Percentiles rank a stretch among this genome's conserved stretches.
Conservation (phyloP, 768 basidiomycete species). For the Boletus barrowsii region DNA sequence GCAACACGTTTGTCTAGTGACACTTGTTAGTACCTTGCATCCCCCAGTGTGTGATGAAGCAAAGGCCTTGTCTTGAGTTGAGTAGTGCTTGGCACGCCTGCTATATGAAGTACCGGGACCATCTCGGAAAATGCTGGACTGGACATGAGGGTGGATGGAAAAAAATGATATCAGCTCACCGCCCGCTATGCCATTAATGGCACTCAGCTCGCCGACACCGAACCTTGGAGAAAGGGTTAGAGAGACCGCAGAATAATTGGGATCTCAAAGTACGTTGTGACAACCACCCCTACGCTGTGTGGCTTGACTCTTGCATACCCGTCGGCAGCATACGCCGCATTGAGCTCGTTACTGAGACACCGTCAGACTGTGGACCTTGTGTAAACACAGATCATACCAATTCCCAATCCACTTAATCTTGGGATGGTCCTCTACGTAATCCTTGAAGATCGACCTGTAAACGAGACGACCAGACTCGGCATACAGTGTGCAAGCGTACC, state of each 20-base stretch:
- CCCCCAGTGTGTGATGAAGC: conserved; percentile 87
- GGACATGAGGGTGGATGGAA: not conserved
- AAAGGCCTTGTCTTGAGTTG: conserved; percentile 72
- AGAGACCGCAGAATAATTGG: not conserved
- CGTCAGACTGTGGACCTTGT: not conserved
- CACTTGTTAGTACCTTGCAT: conserved; percentile 51
- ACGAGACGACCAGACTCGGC: not conserved
- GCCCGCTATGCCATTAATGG: conserved; percentile 81
- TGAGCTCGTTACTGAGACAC: conserved; percentile 67
- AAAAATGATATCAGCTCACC: conserved; percentile 34
- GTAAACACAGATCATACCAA: conserved; percentile 44
- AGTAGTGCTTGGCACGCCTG: conserved; percentile 72
- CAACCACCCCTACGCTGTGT: conserved; percentile 62
- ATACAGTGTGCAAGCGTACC: conserved; percentile 13
- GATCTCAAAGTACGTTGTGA: conserved; percentile 61
- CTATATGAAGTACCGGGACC: conserved; percentile 87
- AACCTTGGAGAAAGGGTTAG: conserved; percentile 46
- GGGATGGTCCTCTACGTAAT: conserved; percentile 78
- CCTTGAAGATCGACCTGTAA: conserved; percentile 39
- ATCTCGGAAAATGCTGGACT: conserved; percentile 74
- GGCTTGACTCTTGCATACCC: conserved; percentile 90
- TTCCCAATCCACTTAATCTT: conserved; percentile 85
- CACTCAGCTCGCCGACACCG: conserved; percentile 89
- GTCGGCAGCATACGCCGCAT: conserved; percentile 88
- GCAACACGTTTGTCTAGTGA: not conserved